A percentile compares a stretch with the other conserved stretches of the same genome.
These are phyloP conservation scores for Quercus tomentella DNA, from an alignment of 331 rosid genomes.

Conservation along the genomic window DNA sequence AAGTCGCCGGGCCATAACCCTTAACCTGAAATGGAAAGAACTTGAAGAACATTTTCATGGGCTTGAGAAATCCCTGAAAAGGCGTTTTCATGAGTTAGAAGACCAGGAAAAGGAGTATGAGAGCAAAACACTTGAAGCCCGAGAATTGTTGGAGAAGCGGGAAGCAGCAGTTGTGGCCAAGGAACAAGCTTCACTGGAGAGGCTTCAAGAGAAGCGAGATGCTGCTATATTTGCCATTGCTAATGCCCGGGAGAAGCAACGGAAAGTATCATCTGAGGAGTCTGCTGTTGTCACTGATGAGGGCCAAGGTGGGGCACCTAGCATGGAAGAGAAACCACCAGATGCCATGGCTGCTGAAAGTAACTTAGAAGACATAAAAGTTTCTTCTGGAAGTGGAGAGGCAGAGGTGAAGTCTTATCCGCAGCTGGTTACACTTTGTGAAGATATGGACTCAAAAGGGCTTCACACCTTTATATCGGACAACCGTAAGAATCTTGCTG, in stretches of 20 bases:
- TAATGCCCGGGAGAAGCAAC: constrained; percentile 68
- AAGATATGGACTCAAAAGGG: constrained; percentile 88
- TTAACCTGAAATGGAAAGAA: constrained; percentile 93
- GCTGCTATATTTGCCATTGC: constrained; percentile 73
- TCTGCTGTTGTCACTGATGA: constrained; percentile 38
- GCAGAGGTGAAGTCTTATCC: constrained; percentile 64
- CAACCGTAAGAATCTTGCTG: constrained; percentile 90
- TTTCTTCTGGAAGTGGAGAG: constrained; percentile 35
- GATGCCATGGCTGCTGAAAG: constrained; percentile 46
- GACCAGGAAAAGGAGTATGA: constrained; percentile 92
- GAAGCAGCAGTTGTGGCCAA: constrained; percentile 73
- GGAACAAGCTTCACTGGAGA: constrained; percentile 71
- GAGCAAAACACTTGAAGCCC: constrained; percentile 68
- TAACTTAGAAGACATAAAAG: constrained; percentile 35
- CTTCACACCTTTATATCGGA: constrained; percentile 96
- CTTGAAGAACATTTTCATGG: constrained; percentile 94
- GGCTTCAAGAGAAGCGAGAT: constrained; percentile 85
- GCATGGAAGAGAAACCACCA: constrained; percentile 54
- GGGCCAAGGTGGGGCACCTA: constrained; percentile 31
- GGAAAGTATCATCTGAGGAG: constrained; percentile 62
- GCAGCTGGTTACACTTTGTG: constrained; percentile 59
- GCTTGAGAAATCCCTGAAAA: constrained; percentile 89
- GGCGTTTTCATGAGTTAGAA: constrained; percentile 95
- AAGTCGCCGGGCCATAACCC: constrained; percentile 82
- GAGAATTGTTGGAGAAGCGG: constrained; percentile 57